Base-by-base conservation (phyloP, 352 stramenopile genomes). In the Phytophthora pistaciae region DNA sequence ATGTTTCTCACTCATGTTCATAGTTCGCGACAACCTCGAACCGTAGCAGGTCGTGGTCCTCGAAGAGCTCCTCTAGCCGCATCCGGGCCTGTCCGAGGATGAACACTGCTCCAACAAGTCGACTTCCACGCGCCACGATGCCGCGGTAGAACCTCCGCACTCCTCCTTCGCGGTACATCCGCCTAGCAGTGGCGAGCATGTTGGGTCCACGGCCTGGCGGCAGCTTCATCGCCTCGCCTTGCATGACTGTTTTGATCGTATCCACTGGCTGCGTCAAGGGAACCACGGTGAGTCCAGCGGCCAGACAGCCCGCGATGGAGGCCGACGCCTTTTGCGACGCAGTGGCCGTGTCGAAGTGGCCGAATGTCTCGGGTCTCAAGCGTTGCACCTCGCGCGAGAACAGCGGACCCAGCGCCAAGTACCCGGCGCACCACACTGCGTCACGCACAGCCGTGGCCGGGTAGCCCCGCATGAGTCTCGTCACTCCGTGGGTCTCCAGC, bases 161-260 rank as follows among this genome's bases (percentile, higher is more conserved):
- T 18, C 88, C 88, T 29, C 79, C 80, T 50, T 88, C 64, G 14
- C 59, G 46, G 31, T 80, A 86, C 18, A 95, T 83, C 5, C 76
- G 73, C 25, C 65, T 60, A 25, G 84, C 79, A 3, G 80, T 77
- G 29, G 75, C 70, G 40, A 86, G 44, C 48, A 81, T 68, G 36
- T 68, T 80, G 1, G 75, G 69, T 9, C 78, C 71, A 18, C 68
- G 72, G n/a, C 71, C 56, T 3, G 78, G 68, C 5, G 78, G 68
- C 7, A 90, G 60, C 21, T 44, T 61, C 64, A 93, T 72, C 7
- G 86, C 85, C 60, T 95, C 85, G 52, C 88, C 88, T 55, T 95
- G 88, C 80, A 94, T 91, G n/a, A 95, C 85, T 1, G 88, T 95
- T 77, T 95, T 95, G 40, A 95, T 71, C 8, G 87, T 95, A 60